Base-by-base conservation (phyloP, 495 filamentous ascomycete species). In the Copromyces sp. region DNA sequence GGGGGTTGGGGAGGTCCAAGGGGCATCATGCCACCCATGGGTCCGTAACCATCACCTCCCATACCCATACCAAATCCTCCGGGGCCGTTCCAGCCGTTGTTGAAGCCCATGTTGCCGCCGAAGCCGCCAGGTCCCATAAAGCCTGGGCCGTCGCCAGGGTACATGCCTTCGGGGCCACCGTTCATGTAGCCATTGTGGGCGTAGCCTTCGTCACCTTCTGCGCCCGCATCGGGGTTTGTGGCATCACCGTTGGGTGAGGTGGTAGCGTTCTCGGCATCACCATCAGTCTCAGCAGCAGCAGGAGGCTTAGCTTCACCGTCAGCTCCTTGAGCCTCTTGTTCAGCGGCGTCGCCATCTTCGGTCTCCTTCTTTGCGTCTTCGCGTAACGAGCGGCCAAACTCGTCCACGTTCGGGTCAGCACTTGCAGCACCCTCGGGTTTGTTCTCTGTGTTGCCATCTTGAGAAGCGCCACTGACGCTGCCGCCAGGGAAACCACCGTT, bases 301-400 rank as follows among this genome's bases (percentile, higher is more conserved):
- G 65, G n/a, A 38, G 75, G 71, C 59, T 71, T 74, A 4, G 68
- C 41, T 69, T 77, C 75, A 41, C 73, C 76, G 16, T 70, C 74
- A 24, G 71, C 75, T 37, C 75, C 76, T 20, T 75, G 76, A 40
- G 76, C 75, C 70, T 77, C 71, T 37, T 72, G 74, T 69, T 77
- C 77, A 59, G 78, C 75, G 71, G 76, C 78, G 37, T 77, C 78
- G 11, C 61, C 72, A 7, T 71, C 72, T 53, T 40, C 59, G 12
- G 32, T 72, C 9, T 75, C 75, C 68, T 73, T 77, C 9, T 65
- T 69, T 42, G 73, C 73, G 6, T 75, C 78, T 35, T 59, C 76
- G 39, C 82, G 85, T 39, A 86, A 78, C n/a, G 81, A 77, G 73
- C 86, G 82, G 47, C 86, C 86, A 77, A 86, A 88, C 73, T 88